Evolutionary conservation across 257 asterid species (phyloP).

Genomic region (Plantago major): DNA sequence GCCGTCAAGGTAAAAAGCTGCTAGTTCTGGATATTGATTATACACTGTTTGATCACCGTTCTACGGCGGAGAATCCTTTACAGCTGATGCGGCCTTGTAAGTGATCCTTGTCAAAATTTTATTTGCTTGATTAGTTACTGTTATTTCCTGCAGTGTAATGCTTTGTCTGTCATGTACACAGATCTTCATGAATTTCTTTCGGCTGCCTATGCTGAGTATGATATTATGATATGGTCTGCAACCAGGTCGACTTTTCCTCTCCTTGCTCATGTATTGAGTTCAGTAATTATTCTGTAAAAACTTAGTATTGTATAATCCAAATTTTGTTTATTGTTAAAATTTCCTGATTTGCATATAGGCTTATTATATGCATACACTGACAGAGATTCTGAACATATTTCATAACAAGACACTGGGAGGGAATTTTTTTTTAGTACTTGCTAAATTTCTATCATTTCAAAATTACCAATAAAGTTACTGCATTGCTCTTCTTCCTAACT

Average conservation of each 20-base stretch:
- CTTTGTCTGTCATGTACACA: slow-evolving; percentile 25
- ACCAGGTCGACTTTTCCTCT: slow-evolving; percentile 47
- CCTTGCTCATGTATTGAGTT: background rate
- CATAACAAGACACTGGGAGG: too few relatives aligned
- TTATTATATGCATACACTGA: too few relatives aligned
- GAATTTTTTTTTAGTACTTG: too few relatives aligned
- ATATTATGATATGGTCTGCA: slow-evolving; percentile 98
- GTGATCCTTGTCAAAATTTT: slow-evolving; percentile 24
- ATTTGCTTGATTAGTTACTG: slow-evolving; percentile 1
- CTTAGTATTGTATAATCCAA: background rate
- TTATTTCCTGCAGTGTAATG: slow-evolving; percentile 8
- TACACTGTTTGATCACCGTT: slow-evolving; percentile 91
- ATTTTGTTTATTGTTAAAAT: background rate
- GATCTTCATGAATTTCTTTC: slow-evolving; percentile 97
- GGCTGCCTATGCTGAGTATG: slow-evolving; percentile 87
- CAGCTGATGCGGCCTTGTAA: slow-evolving; percentile 96
- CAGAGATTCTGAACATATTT: too few relatives aligned
- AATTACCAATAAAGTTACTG: too few relatives aligned
- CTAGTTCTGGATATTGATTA: slow-evolving; percentile 94
- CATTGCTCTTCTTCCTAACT: too few relatives aligned
- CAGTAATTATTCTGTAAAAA: background rate
- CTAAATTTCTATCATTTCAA: too few relatives aligned
- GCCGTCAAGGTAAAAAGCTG: slow-evolving; percentile 87
- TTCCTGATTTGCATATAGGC: background rate
- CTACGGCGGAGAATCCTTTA: slow-evolving; percentile 88